These are phyloP conservation scores for Hypoxylon lenormandii DNA, from an alignment of 495 filamentous ascomycete genomes.

Conservation along the genomic window DNA sequence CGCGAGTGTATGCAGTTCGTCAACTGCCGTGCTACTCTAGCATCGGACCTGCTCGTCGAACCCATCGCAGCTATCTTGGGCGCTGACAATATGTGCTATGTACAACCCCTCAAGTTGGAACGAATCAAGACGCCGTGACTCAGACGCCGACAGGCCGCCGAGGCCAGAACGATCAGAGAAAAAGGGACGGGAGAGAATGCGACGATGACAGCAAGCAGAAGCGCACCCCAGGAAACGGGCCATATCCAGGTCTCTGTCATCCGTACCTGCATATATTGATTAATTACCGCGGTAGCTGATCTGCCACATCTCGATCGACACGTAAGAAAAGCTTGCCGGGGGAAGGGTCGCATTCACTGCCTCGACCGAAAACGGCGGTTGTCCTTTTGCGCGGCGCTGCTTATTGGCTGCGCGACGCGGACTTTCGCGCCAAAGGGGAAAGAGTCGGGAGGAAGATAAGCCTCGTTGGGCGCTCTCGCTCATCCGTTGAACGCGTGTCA, in stretches of 20 bases:
- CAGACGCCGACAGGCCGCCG: constrained; percentile 10
- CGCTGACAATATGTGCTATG: constrained; percentile 2
- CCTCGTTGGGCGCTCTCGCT: constrained; percentile 37
- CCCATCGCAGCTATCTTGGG: constrained; percentile 6
- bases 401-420: constrained; percentile 28
- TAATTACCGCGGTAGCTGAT: constrained; percentile 22
- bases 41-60: neutral
- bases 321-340: too few species aligned
- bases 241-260: constrained; percentile 15
- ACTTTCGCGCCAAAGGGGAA: constrained; percentile 21
- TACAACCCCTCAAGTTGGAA: constrained; percentile 6
- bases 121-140: constrained; percentile 15
- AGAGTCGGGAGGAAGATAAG: constrained; percentile 20
- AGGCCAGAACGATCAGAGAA: constrained; percentile 13
- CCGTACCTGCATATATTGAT: constrained; percentile 47
- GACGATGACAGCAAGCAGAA: constrained; percentile 20
- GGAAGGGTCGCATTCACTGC: constrained; percentile 40
- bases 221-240: constrained; percentile 14
- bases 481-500: constrained; percentile 20
- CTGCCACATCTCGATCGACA: constrained; percentile 41
- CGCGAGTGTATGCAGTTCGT: neutral
- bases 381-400: constrained; percentile 19
- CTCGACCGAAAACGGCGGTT: constrained; percentile 23
- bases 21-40: constrained; percentile 11
- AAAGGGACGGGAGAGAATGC: constrained; percentile 15